A percentile compares a stretch with the other conserved stretches of the same genome.
Evolutionary conservation across 495 filamentous ascomycete genomes (phyloP).

Genomic region (Xylaria longipes): DNA sequence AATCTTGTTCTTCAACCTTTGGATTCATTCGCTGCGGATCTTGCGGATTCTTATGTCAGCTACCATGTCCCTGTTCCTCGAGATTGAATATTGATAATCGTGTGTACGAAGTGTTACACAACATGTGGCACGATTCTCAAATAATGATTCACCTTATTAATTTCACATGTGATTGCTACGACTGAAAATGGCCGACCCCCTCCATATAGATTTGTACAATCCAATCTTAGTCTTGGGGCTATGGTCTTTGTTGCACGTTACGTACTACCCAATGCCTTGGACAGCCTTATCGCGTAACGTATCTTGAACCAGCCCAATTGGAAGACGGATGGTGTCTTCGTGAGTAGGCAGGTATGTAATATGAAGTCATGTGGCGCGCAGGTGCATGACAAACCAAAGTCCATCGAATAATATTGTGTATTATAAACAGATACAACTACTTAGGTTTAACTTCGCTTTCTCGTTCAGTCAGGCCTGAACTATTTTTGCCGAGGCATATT

Average conservation of each 20-base stretch:
- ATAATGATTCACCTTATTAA: background rate
- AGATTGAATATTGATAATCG: no score
- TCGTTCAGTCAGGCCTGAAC: background rate
- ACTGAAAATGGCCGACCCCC: background rate
- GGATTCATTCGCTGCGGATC: background rate
- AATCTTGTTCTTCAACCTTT: background rate
- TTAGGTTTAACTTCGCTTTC: background rate
- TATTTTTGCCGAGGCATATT: background rate
- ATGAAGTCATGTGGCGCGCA: background rate
- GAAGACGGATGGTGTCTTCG: background rate
- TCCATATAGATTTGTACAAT: background rate
- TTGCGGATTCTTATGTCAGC: background rate
- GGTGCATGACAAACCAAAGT: background rate
- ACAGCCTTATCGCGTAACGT: background rate
- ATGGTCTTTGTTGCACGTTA: background rate
- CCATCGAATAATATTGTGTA: background rate
- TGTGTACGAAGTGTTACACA: background rate
- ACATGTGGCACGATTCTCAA: background rate
- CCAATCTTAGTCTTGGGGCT: background rate
- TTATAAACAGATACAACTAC: no score
- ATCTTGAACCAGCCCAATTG: background rate
- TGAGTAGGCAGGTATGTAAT: background rate
- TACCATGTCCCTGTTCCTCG: no score
- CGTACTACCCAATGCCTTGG: background rate
- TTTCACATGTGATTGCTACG: background rate